A percentile compares a stretch with the other conserved stretches of the same genome.
phyloP scores from a whole-genome alignment of 2,329 filamentous ascomycete genomes.

The Endoconidiophora laricicola region DNA sequence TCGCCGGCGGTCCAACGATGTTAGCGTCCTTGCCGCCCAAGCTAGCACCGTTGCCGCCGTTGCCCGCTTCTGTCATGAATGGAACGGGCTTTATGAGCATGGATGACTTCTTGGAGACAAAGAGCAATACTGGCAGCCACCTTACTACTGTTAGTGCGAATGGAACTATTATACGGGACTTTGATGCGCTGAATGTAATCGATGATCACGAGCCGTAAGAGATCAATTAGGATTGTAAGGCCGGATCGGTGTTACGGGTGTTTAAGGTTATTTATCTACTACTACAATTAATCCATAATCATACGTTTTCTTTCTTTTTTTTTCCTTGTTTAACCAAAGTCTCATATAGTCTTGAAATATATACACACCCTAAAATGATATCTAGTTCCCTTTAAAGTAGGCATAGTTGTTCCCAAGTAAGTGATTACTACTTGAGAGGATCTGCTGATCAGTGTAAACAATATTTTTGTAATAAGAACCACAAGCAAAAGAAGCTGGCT shows the following conservation, averaged over 20 bases:
- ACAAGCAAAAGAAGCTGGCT: too few relatives aligned
- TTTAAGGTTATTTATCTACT: neutral
- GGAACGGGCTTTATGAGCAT: constrained; percentile 12
- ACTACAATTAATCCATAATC: neutral
- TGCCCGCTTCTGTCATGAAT: neutral
- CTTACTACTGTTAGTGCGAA: constrained; percentile 15
- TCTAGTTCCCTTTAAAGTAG: neutral
- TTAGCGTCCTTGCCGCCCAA: constrained; percentile 5
- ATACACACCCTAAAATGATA: neutral
- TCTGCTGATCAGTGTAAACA: too few relatives aligned
- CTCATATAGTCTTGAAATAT: neutral
- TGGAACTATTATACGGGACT: constrained; percentile 22
- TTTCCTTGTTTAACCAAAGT: neutral
- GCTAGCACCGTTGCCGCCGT: constrained; percentile 10
- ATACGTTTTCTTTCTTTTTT: constrained; percentile 10
- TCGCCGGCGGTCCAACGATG: constrained; percentile 1
- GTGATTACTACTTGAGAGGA: too few relatives aligned
- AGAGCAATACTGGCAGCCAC: constrained; percentile 14
- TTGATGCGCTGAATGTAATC: constrained; percentile 22
- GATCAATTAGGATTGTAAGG: neutral
- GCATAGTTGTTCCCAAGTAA: neutral
- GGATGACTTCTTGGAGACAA: constrained; percentile 17
- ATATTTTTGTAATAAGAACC: too few relatives aligned
- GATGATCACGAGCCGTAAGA: constrained; percentile 15
- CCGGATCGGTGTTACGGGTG: constrained; percentile 2